These are phyloP conservation scores for Beauveria sp. DNA, from an alignment of 2,329 filamentous ascomycete genomes.

Conservation along the genomic window DNA sequence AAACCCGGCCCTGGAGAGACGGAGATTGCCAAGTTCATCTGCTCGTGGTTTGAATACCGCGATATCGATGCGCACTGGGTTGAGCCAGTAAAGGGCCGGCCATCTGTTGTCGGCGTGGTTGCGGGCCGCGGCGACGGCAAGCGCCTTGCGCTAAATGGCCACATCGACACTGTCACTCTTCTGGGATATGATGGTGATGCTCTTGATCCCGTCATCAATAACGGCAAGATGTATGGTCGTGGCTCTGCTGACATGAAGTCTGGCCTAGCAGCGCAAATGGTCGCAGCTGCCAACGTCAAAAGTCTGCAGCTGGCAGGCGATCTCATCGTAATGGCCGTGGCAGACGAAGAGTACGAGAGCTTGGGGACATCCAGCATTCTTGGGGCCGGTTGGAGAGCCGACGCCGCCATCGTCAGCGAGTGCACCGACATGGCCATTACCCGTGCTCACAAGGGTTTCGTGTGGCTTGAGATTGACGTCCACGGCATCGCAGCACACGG, in stretches of 20 bases:
- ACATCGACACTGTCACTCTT: conserved; percentile 44
- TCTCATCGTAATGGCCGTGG: conserved; percentile 44
- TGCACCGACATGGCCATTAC: conserved; percentile 35
- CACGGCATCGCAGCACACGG: conserved; percentile 35
- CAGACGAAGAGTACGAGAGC: conserved; percentile 44
- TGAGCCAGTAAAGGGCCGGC: conserved; percentile 36
- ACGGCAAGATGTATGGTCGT: conserved; percentile 36
- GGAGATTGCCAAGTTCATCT: conserved; percentile 37
- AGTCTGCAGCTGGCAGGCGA: conserved; percentile 35
- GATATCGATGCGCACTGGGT: conserved; percentile 43
- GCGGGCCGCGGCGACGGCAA: conserved; percentile 39
- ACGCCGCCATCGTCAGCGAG: conserved; percentile 42
- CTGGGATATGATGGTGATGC: conserved; percentile 38
- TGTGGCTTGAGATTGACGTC: conserved; percentile 35
- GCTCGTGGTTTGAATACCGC: conserved; percentile 42
- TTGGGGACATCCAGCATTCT: conserved; percentile 44
- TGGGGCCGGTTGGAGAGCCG: conserved; percentile 43
- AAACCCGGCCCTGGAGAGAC: conserved; percentile 37
- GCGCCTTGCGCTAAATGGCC: conserved; percentile 44
- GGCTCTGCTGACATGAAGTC: conserved; percentile 45
- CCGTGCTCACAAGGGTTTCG: conserved; percentile 43
- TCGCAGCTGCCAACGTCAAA: conserved; percentile 31
- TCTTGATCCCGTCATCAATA: conserved; percentile 32
- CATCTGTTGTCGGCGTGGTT: conserved; percentile 41
- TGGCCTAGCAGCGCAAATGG: conserved; percentile 39